Base-by-base conservation (phyloP, 2,329 filamentous ascomycete species). In the Gnomoniopsis smithogilvyi region DNA sequence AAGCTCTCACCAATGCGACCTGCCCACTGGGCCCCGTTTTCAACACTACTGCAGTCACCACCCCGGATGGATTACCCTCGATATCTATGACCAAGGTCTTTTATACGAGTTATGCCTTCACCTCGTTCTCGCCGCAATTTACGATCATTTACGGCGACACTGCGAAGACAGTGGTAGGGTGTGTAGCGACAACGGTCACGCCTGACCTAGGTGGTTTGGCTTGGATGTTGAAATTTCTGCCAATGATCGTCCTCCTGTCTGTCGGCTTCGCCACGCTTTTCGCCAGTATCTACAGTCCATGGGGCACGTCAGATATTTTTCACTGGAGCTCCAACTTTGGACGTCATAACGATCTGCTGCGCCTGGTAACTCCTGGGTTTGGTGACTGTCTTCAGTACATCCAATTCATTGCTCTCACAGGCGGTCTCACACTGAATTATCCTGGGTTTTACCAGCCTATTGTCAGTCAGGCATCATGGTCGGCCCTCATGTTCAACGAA, bases 291-390 rank as follows among this genome's bases (percentile, higher is more conserved):
- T 94, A 87, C 70, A 97, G 93, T 69, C 95, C 95, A 0, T 99
- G 95, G 94, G 95, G 95, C 21, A 91, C 92, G 1, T 86, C 86
- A 8, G 90, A 99, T 70, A 81, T 94, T 21, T 98, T 98, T 72
- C 88, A 91, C 65, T 99, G 94, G 92, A 92, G 92, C n/a, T 96
- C 92, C 69, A 99, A 99, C 71, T 98, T 96, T 71, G 95, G 95
- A 38, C 87, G 94, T 66, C 95, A 99, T 67, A 90, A 91, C 62
- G 95, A 99, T 74, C 79, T 97, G 64, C 80, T 99, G 56, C 87
- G 95, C 57, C 80, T 99, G 51, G 92, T 99, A 36, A 99, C 95
- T 0, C 95, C 95, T 6, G 95, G 95, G 1, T 98, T 99, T 70
- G 92, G 92, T 7, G 95, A 99, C 70, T 99, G 95, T 69, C 80